Evolutionary conservation across 306 rosid genomes (phyloP).

Genomic region (Hippophae gyantsensis): DNA sequence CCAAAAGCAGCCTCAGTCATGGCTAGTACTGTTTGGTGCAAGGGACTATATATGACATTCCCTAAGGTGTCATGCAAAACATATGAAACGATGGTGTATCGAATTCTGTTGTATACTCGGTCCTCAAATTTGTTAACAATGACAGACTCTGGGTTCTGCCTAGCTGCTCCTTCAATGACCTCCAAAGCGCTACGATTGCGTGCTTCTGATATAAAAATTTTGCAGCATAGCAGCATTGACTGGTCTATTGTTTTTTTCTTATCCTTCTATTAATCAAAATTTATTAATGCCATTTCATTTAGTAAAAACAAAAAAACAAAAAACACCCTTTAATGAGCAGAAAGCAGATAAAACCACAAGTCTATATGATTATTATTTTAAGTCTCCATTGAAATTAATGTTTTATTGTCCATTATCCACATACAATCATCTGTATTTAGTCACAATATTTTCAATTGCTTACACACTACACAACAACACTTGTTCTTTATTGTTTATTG

Average conservation of each 20-base stretch:
- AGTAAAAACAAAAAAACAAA: too few species aligned
- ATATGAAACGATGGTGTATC: slow-evolving; percentile 65
- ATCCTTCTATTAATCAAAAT: slow-evolving; percentile 22
- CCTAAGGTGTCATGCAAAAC: slow-evolving; percentile 54
- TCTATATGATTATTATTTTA: too few species aligned
- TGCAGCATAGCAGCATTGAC: slow-evolving; percentile 63
- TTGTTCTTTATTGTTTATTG: too few species aligned
- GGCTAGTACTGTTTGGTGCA: slow-evolving; percentile 54
- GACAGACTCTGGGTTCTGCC: slow-evolving; percentile 41
- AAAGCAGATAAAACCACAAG: too few species aligned
- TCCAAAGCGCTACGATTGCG: slow-evolving; percentile 48
- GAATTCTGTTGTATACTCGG: slow-evolving; percentile 51
- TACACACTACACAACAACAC: too few species aligned
- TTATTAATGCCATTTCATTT: neutral
- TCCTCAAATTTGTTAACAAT: slow-evolving; percentile 54
- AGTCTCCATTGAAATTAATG: too few species aligned
- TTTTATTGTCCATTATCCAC: too few species aligned
- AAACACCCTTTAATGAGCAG: too few species aligned
- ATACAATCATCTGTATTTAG: too few species aligned
- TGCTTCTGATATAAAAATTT: slow-evolving; percentile 53
- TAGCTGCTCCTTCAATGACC: slow-evolving; percentile 57
- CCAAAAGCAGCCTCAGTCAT: slow-evolving; percentile 70
- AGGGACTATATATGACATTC: slow-evolving; percentile 58
- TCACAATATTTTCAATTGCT: too few species aligned
- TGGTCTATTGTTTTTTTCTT: slow-evolving; percentile 47